Base-by-base conservation (phyloP, 805 yeast genomes). In the Sungouiella blattae region DNA sequence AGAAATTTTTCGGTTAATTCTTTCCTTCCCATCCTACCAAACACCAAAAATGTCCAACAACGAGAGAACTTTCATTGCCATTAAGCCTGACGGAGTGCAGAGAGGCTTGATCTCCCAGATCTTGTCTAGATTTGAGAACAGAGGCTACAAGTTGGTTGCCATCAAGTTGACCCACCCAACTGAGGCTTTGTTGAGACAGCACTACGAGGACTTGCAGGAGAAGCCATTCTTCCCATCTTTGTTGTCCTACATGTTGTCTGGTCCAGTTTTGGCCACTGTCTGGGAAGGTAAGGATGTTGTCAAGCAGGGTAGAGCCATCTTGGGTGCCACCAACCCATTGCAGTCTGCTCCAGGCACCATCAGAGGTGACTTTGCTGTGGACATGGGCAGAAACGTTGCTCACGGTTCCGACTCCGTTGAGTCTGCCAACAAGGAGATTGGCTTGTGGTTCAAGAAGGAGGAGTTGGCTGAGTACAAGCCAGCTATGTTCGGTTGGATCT, bases 201-300 rank as follows among this genome's bases (percentile, higher is more conserved):
- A 93, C 77, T 93, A 94, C 78, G 83, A 81, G 47, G 99, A 93
- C 75, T 84, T 93, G 69, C 89, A 84, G 67, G 71, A 78, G 61
- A 93, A 93, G 80, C 95, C 98, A 60, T 93, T 93, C 79, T 93
- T 89, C 91, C 96, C 98, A 66, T 86, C 95, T 49, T 79, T 93
- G 71, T 78, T 87, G 64, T 76, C 87, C 50, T 89, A 89, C 87
- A 94, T 93, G 99, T 75, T 78, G 65, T 87, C 96, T 52, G 99
- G 99, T 58, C 99, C 99, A 65, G 84, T 93, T 56, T 80, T 91
- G 59, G 98, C 98, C 58, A 93, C 96, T 67, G 97, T 89, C 58
- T 93, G 99, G 99, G 98, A 93, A 75, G 99, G 99, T 73, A 93
- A 89, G 78, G 97, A 93, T 63, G 98, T 81, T 67, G 98, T 93